Percentiles rank a stretch among this genome's conserved stretches.
Evolutionary conservation across 768 basidiomycete species (phyloP).

Genomic region (Psilocybe cubensis): DNA sequence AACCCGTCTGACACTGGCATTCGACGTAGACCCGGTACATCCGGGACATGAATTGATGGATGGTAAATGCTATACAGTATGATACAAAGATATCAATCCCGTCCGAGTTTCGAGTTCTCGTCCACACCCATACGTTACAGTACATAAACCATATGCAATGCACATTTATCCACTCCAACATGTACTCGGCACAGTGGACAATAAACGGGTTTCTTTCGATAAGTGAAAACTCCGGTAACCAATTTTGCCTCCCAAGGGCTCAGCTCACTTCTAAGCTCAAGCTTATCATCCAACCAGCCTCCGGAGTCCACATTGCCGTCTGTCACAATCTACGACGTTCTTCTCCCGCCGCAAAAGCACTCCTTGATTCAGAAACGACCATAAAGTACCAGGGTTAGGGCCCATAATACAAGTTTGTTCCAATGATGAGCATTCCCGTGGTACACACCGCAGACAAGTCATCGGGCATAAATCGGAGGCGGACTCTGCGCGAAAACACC

Average conservation of each 20-base stretch:
- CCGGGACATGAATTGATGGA: background rate
- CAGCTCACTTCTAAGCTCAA: no score
- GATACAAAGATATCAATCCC: no score
- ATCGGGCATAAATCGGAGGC: conserved; percentile 18
- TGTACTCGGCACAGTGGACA: no score
- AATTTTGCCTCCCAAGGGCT: no score
- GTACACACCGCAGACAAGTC: conserved; percentile 4
- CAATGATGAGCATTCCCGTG: background rate
- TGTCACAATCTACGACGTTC: background rate
- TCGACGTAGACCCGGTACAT: background rate
- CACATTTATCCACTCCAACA: background rate
- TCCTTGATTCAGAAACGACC: background rate
- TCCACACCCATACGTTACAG: background rate
- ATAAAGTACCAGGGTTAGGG: no score
- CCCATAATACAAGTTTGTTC: no score
- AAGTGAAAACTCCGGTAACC: background rate
- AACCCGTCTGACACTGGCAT: no score
- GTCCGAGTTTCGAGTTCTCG: background rate
- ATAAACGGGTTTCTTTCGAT: no score
- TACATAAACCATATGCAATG: no score
- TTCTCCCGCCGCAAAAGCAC: background rate
- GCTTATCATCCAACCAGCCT: background rate
- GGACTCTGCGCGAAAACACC: background rate
- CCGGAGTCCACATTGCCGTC: background rate
- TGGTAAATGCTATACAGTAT: background rate